Evolutionary conservation across 108 stramenopile species (phyloP).

Genomic region (Cyclostephanos tholiformis): DNA sequence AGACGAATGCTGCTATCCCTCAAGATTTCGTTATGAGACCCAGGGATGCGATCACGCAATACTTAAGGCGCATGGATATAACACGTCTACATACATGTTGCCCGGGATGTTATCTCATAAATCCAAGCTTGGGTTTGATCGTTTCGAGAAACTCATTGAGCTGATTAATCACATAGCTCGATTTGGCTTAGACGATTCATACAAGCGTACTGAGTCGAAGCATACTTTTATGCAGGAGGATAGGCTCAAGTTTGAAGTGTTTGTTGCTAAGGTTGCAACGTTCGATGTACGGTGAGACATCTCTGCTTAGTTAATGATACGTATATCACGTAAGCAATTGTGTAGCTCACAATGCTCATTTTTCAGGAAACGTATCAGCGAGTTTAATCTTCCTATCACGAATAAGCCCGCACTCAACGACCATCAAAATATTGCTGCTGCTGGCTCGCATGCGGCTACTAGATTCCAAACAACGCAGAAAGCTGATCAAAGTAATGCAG

Average conservation of each 20-base stretch:
- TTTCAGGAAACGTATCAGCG: neutral
- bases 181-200: constrained; percentile 24
- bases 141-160: constrained; percentile 22
- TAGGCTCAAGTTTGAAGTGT: constrained; percentile 21
- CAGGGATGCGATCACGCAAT: constrained; percentile 10
- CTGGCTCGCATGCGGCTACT: neutral
- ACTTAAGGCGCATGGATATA: constrained; percentile 34
- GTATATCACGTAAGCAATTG: neutral
- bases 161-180: constrained; percentile 45
- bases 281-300: constrained; percentile 30
- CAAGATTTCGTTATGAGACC: constrained; percentile 6
- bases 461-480: neutral
- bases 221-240: constrained; percentile 5
- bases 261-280: constrained; percentile 31
- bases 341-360: neutral
- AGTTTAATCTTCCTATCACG: neutral
- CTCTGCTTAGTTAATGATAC: neutral
- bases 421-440: neutral
- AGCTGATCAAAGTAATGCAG: neutral
- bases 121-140: constrained; percentile 21
- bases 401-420: neutral
- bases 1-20: constrained; percentile 1
- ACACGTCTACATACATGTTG: constrained; percentile 5
- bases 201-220: neutral
- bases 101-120: constrained; percentile 12